phyloP scores from a whole-genome alignment of 2,329 filamentous ascomycete genomes.

The Hypoxylon sp. region DNA sequence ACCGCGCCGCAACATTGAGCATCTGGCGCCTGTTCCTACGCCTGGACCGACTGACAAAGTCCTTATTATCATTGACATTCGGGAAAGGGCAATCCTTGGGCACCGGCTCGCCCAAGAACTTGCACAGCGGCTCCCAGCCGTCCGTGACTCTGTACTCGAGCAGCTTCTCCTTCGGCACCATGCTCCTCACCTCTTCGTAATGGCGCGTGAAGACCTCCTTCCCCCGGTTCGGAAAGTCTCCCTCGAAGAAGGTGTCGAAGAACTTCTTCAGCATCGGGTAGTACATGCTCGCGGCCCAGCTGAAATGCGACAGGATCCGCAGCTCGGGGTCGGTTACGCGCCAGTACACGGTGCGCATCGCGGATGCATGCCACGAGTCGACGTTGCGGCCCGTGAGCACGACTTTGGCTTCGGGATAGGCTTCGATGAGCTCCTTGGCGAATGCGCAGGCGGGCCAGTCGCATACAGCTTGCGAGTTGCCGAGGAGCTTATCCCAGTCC shows the following conservation, averaged over 20 bases:
- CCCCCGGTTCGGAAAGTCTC: constrained; percentile 75
- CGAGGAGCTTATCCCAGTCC: constrained; percentile 78
- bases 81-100: constrained; percentile 58
- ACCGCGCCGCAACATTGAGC: constrained; percentile 59
- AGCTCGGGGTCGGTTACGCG: constrained; percentile 74
- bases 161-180: constrained; percentile 53
- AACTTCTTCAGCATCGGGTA: constrained; percentile 79
- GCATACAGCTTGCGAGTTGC: constrained; percentile 76
- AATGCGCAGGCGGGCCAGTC: constrained; percentile 79
- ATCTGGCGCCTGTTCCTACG: constrained; percentile 64
- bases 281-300: constrained; percentile 77
- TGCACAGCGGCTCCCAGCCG: constrained; percentile 57
- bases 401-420: constrained; percentile 80
- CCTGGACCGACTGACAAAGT: constrained; percentile 63
- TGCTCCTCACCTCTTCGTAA: constrained; percentile 50
- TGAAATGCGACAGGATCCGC: constrained; percentile 68
- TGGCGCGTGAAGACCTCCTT: constrained; percentile 71
- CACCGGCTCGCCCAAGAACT: constrained; percentile 55
- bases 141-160: constrained; percentile 55
- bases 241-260: constrained; percentile 77
- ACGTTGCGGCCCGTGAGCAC: constrained; percentile 77
- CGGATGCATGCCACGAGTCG: constrained; percentile 73
- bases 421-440: constrained; percentile 77
- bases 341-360: constrained; percentile 78
- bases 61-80: constrained; percentile 63